A percentile compares a stretch with the other conserved stretches of the same genome.
These are phyloP conservation scores for Entophlyctis helioformis DNA, from an alignment of 192 early-diverging fungal species.

Conservation along the genomic window DNA sequence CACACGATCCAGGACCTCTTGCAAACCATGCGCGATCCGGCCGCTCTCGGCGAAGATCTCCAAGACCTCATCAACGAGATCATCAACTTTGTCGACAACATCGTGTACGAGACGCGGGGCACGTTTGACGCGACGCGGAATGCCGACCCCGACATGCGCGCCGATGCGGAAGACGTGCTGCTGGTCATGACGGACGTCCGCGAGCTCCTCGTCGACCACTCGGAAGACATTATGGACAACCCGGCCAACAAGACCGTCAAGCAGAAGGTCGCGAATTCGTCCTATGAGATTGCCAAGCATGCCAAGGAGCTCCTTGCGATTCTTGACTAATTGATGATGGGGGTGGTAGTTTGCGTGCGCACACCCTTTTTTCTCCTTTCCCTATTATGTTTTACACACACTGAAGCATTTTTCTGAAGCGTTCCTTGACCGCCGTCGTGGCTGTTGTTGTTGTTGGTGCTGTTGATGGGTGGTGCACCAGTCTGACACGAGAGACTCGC, in stretches of 20 bases:
- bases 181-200: slow-evolving; percentile 3
- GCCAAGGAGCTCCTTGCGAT: slow-evolving; percentile 14
- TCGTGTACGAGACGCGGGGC: slow-evolving; percentile 12
- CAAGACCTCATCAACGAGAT: slow-evolving; percentile 6
- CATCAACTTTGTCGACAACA: slow-evolving; percentile 11
- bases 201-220: slow-evolving; percentile 4
- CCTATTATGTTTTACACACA: no score
- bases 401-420: no score
- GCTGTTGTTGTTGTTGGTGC: no score
- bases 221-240: slow-evolving; percentile 1
- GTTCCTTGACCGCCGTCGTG: no score
- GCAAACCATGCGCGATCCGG: slow-evolving; percentile 5
- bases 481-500: no score
- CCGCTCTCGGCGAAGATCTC: not conserved
- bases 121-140: slow-evolving; percentile 6
- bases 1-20: slow-evolving; percentile 14
- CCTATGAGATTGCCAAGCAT: slow-evolving; percentile 27
- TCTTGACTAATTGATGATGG: no score
- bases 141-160: slow-evolving; percentile 6
- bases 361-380: no score
- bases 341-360: no score
- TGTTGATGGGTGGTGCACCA: no score
- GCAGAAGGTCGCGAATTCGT: slow-evolving; percentile 11
- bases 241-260: slow-evolving; percentile 7
- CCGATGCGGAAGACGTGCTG: slow-evolving; percentile 6